phyloP scores from a whole-genome alignment of 2,329 filamentous ascomycete genomes.

The Chaetomiaceae sp. region DNA sequence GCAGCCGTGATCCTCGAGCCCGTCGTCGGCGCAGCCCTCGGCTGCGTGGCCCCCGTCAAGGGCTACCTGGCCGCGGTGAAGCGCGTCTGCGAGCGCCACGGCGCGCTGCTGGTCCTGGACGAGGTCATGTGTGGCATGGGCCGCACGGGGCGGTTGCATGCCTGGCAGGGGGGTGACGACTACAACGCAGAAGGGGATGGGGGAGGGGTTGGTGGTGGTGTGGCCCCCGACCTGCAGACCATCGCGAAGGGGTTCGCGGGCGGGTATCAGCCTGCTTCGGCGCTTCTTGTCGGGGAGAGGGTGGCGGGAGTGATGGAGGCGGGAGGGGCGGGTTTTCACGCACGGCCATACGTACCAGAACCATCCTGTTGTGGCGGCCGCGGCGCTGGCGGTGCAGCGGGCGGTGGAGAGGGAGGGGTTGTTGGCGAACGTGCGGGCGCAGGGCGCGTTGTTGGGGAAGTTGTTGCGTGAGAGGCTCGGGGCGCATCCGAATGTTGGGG shows the following conservation, averaged over 20 bases:
- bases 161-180: constrained; percentile 59
- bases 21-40: constrained; percentile 63
- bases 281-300: constrained; percentile 48
- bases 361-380: constrained; percentile 54
- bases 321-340: constrained; percentile 31
- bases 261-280: constrained; percentile 59
- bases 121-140: constrained; percentile 71
- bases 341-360: constrained; percentile 61
- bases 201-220: constrained; percentile 33
- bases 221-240: constrained; percentile 60
- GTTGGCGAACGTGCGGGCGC: constrained; percentile 50
- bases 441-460: constrained; percentile 46
- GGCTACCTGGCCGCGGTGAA: constrained; percentile 69
- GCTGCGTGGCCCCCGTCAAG: constrained; percentile 59
- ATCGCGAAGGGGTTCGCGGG: constrained; percentile 63
- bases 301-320: constrained; percentile 43
- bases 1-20: constrained; percentile 64
- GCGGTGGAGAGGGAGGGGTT: constrained; percentile 55
- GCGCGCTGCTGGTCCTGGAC: constrained; percentile 71
- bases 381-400: constrained; percentile 57
- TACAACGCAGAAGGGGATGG: constrained; percentile 26
- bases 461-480: constrained; percentile 41
- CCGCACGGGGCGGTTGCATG: constrained; percentile 53
- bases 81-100: constrained; percentile 64
- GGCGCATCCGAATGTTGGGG: constrained; percentile 47